A percentile compares a stretch with the other conserved stretches of the same genome.
Evolutionary conservation across 805 yeast genomes (phyloP).

Genomic region (Yamadazyma philogaea): DNA sequence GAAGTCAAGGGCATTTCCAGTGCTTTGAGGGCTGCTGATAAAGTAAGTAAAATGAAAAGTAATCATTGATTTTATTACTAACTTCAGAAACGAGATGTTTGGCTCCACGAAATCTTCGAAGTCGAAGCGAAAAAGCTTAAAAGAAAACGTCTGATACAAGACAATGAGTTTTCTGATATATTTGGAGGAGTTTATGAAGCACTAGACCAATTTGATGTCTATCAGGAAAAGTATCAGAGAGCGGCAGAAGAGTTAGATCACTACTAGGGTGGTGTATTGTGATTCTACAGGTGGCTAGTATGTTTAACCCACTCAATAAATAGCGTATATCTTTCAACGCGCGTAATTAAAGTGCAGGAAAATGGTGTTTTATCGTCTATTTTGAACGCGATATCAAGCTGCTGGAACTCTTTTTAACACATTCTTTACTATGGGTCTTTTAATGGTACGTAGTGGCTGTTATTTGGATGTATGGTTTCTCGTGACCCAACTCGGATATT

Average conservation of each 20-base stretch:
- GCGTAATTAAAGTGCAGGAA: conserved; percentile 2
- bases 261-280: neutral
- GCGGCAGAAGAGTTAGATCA: neutral
- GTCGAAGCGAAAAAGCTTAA: conserved; percentile 2
- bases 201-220: conserved; percentile 1
- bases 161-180: neutral
- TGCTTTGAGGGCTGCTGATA: neutral
- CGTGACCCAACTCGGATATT: too few species aligned
- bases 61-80: neutral
- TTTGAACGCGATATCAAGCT: conserved; percentile 3
- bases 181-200: neutral
- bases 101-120: conserved; percentile 3
- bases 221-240: conserved; percentile 1
- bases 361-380: conserved; percentile 9
- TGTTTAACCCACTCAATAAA: too few species aligned
- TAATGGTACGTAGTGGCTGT: conserved; percentile 12
- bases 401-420: conserved; percentile 1
- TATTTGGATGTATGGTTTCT: neutral
- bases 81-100: conserved; percentile 1
- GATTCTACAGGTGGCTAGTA: neutral
- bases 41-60: neutral
- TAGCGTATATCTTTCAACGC: neutral
- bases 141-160: neutral
- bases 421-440: conserved; percentile 12
- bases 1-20: neutral